Base-by-base conservation (phyloP, 1,284 basidiomycete species). In the Wolfiporia cocos region DNA sequence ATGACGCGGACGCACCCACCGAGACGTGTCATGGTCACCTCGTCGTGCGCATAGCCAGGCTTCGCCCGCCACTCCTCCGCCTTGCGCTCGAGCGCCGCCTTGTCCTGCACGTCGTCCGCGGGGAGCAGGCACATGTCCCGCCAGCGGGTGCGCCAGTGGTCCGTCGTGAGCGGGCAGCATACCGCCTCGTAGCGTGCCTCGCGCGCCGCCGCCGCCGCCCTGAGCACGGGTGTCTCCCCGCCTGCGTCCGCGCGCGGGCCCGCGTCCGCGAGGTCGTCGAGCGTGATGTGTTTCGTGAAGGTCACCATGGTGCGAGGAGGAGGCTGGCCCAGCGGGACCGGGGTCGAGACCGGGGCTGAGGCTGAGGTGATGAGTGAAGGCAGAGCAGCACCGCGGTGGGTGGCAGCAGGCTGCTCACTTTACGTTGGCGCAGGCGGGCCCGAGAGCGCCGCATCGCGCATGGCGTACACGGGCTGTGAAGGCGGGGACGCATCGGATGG, bases 11-110 rank as follows among this genome's bases (percentile, higher is more conserved):
- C 24, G 45, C 39, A 71, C 80, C 52, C 54, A 91, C 92, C 86
- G 15, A 95, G 70, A 45, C 86, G 71, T 7, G 86, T 88, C 37
- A 98, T 75, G 46, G 90, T 96, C 46, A 97, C 85, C 65, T 99
- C 96, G 42, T 89, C 86, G 29, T 76, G 69, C 55, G 76, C 63
- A 63, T 97, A 94, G 22, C 71, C 78, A 17, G 92, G 92, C 17
- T 80, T 78, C 41, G 77, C 73, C 54, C 95, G 77, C 96, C 96
- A 99, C 14, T 70, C 66, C 63, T 99, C 95, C 1, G 93, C 92
- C 44, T 80, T 80, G 55, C 73, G 70, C 56, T 89, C 86, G 6
- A 76, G 73, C 45, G 64, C 69, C 38, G 73, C 68, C 49, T 76
- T 70, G 46, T 66, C 67, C 38, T 75, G 72, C 26, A 75, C 74